phyloP scores from a whole-genome alignment of 2,329 filamentous ascomycete genomes.

The Ceratocystis diversiconidia region DNA sequence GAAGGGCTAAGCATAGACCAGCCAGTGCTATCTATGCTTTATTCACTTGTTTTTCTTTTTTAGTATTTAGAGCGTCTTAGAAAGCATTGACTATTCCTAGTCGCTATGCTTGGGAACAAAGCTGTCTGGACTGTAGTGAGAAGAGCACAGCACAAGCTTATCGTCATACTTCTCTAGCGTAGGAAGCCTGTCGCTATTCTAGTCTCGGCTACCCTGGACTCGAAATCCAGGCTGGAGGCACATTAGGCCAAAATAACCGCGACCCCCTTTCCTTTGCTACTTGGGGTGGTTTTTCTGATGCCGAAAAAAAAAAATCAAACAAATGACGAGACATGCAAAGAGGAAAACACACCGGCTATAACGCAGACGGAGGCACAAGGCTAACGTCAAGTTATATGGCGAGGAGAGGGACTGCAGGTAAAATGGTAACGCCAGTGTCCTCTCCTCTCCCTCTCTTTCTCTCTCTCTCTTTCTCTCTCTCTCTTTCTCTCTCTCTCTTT shows the following conservation, averaged over 20 bases:
- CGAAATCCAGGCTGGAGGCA: not conserved
- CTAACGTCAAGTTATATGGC: not conserved
- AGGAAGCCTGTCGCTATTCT: not conserved
- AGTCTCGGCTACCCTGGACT: not conserved
- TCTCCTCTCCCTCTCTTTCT: not conserved
- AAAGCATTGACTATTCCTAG: not conserved
- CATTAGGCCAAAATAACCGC: not conserved
- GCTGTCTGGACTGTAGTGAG: not conserved
- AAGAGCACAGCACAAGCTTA: not conserved
- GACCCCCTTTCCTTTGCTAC: not conserved
- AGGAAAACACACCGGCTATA: not conserved
- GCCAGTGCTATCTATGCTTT: not conserved
- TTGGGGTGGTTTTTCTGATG: too few species aligned
- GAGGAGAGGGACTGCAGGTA: not conserved
- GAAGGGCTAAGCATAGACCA: not conserved
- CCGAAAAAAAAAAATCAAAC: not conserved
- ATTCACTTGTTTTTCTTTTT: not conserved
- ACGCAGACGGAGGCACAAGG: not conserved
- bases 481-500: not conserved
- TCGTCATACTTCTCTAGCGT: not conserved
- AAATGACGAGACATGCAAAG: not conserved
- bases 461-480: too few species aligned
- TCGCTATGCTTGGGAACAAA: not conserved
- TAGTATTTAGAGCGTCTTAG: not conserved
- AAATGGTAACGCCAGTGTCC: not conserved